phyloP scores from a whole-genome alignment of 371 early-diverging fungal genomes.

The Mortierella sp. region DNA sequence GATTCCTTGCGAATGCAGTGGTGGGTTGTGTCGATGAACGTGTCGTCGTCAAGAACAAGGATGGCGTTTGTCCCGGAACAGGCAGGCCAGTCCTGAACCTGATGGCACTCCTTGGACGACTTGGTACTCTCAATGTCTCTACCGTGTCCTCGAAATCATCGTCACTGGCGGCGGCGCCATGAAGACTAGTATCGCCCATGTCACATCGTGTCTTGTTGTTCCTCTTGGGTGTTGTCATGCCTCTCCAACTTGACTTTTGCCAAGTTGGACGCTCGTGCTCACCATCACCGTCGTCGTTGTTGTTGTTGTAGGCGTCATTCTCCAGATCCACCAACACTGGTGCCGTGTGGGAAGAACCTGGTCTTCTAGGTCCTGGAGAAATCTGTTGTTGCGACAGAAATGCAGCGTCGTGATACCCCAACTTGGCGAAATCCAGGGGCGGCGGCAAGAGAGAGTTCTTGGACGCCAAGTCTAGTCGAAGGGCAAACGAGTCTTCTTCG shows the following conservation, averaged over 20 bases:
- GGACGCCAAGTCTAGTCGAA: constrained; percentile 11
- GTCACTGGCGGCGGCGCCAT: background rate
- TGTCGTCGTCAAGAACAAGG: too few species aligned
- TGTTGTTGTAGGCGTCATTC: too few species aligned
- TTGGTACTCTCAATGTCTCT: constrained; percentile 1
- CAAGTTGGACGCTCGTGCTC: background rate
- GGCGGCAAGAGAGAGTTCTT: constrained; percentile 22
- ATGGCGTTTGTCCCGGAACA: background rate
- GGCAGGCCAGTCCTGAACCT: constrained; percentile 4
- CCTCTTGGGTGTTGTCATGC: constrained; percentile 16
- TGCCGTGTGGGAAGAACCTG: background rate
- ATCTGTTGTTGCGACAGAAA: background rate
- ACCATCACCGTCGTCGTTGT: background rate
- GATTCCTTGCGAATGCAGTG: too few species aligned
- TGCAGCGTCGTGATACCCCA: constrained; percentile 13
- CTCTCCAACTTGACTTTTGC: background rate
- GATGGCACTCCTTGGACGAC: constrained; percentile 13
- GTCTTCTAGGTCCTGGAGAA: too few species aligned
- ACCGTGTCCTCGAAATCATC: background rate
- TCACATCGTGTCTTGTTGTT: background rate
- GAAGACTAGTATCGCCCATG: background rate
- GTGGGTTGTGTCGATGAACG: too few species aligned
- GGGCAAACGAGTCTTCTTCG: background rate
- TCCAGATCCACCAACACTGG: too few species aligned
- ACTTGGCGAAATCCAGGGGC: constrained; percentile 30